Percentiles rank a stretch among this genome's conserved stretches.
Conservation (phyloP, 208 protist species). For the Leishmania mexicana region DNA sequence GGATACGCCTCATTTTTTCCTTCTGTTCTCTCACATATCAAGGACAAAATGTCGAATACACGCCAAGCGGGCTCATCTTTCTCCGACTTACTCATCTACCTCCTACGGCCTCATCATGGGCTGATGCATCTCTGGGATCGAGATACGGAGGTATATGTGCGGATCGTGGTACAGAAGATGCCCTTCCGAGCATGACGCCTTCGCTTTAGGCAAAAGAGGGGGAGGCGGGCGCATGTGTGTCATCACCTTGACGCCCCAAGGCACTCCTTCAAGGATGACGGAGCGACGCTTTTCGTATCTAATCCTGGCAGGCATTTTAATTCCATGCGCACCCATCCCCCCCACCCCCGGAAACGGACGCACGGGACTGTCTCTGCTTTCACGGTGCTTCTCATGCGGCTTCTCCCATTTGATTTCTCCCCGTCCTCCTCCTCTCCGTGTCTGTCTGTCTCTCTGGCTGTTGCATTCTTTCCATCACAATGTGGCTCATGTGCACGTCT, state of each 20-base stretch:
- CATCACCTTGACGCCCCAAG: no score
- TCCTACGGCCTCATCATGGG: neutral
- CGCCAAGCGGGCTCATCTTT: neutral
- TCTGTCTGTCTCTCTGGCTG: neutral
- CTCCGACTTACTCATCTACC: neutral
- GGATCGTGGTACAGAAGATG: neutral
- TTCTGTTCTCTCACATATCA: neutral
- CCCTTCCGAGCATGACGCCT: neutral
- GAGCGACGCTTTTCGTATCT: neutral
- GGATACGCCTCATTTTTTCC: neutral
- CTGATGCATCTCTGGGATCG: neutral
- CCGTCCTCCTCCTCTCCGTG: neutral
- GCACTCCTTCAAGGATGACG: neutral
- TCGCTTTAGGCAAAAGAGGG: neutral
- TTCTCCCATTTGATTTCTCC: neutral
- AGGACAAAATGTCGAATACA: no score
- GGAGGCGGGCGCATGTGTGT: neutral
- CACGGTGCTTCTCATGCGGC: neutral
- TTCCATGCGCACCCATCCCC: neutral
- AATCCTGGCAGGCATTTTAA: neutral
- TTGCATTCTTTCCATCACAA: neutral
- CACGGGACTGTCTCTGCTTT: neutral
- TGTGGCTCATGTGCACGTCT: neutral
- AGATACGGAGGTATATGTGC: neutral
- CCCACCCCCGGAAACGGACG: neutral